These are phyloP conservation scores for Cucumis cinereus DNA, from an alignment of 306 rosid species.

Conservation along the genomic window DNA sequence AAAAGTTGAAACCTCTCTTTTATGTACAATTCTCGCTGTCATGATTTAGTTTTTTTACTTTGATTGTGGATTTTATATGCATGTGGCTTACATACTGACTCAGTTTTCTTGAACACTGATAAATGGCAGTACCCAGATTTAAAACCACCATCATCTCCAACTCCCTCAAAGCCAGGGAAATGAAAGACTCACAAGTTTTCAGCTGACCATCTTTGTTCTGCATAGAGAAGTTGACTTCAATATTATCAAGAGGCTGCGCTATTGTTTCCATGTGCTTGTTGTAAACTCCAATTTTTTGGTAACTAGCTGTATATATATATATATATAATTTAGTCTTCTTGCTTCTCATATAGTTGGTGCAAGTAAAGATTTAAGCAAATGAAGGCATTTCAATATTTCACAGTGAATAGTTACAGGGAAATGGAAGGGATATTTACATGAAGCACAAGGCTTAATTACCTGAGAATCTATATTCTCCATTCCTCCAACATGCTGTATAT, in stretches of 20 bases:
- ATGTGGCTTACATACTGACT: not conserved
- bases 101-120: not conserved
- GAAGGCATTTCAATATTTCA: not conserved
- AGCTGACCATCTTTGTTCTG: not conserved
- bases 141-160: constrained; percentile 76
- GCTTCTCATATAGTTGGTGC: not conserved
- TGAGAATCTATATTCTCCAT: not conserved
- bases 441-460: not conserved
- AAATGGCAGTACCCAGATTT: constrained; percentile 58
- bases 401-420: not conserved
- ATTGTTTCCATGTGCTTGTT: not conserved
- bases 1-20: not conserved
- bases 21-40: not conserved
- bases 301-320: not conserved
- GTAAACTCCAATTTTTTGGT: not conserved
- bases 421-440: not conserved
- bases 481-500: no score
- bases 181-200: not conserved
- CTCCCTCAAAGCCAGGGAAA: constrained; percentile 50
- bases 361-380: not conserved
- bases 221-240: not conserved
- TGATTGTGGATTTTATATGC: not conserved
- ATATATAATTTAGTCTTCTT: not conserved
- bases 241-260: not conserved
- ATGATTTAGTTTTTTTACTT: not conserved